Percentiles rank a stretch among this genome's conserved stretches.
These are phyloP conservation scores for Trifolium subterraneum DNA, from an alignment of 306 rosid species.

Conservation along the genomic window DNA sequence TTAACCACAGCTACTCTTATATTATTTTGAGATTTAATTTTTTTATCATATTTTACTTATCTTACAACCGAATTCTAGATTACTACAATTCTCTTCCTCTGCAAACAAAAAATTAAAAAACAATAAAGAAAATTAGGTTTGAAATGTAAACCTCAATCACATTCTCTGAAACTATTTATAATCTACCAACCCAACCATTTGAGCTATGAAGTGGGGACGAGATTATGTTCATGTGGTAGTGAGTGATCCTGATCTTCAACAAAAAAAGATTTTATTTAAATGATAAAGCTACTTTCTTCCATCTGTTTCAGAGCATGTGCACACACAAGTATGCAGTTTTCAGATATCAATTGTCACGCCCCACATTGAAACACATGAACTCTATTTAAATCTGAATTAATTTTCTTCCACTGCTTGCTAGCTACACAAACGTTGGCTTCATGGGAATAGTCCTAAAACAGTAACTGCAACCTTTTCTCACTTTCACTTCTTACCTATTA, in stretches of 20 bases:
- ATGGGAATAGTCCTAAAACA: conserved; percentile 51
- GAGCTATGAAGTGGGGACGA: too few species aligned
- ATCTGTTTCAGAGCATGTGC: conserved; percentile 78
- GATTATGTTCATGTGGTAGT: too few species aligned
- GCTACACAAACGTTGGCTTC: conserved; percentile 11
- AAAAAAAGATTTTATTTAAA: conserved; percentile 46
- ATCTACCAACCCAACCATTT: too few species aligned
- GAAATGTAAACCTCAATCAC: too few species aligned
- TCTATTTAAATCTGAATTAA: neutral
- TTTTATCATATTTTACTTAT: too few species aligned
- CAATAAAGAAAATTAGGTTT: too few species aligned
- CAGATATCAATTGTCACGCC: conserved; percentile 43
- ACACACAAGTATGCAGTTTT: conserved; percentile 41
- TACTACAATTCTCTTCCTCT: too few species aligned
- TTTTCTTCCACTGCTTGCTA: neutral
- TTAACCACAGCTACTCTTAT: too few species aligned
- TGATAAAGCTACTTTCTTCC: conserved; percentile 71
- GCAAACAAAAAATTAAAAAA: too few species aligned
- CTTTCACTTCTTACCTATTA: conserved; percentile 43
- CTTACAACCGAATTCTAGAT: too few species aligned
- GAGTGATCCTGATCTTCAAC: conserved; percentile 70
- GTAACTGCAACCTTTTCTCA: conserved; percentile 47
- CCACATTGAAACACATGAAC: conserved; percentile 37
- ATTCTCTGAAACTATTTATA: too few species aligned
- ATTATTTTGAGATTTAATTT: too few species aligned